A percentile compares a stretch with the other conserved stretches of the same genome.
These are phyloP conservation scores for Ophiostoma sp. DNA, from an alignment of 2,329 filamentous ascomycete species.

Conservation along the genomic window DNA sequence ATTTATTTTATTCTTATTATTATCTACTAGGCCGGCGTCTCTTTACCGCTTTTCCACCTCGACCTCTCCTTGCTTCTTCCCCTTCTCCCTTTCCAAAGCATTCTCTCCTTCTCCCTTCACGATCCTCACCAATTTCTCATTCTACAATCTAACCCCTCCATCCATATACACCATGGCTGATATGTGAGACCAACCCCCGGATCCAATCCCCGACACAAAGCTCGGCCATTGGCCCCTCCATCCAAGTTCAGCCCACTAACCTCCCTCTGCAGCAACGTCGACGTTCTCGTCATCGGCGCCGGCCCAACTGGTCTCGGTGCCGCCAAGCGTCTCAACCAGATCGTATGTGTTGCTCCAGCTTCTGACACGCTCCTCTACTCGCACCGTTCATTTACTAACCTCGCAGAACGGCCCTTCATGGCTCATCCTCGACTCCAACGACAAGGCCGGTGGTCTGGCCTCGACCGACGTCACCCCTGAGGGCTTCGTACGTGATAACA, in stretches of 20 bases:
- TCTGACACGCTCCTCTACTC: too few species aligned
- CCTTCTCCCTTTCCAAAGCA: not conserved
- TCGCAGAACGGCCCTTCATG: conserved; percentile 81
- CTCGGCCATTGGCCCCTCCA: not conserved
- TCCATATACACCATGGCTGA: conserved; percentile 22
- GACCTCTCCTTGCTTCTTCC: not conserved
- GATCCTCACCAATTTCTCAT: not conserved
- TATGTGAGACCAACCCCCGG: conserved; percentile 13
- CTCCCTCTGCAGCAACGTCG: conserved; percentile 63
- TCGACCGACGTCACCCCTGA: conserved; percentile 92
- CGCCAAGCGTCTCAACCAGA: conserved; percentile 94
- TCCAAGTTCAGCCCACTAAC: conserved; percentile 2
- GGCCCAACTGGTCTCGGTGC: conserved; percentile 96
- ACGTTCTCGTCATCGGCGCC: conserved; percentile 96
- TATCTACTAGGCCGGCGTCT: not conserved
- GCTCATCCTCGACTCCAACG: conserved; percentile 89
- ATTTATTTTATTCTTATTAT: not conserved
- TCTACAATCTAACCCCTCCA: not conserved
- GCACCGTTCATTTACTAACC: conserved; percentile 6
- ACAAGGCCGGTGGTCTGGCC: conserved; percentile 90
- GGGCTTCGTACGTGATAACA: conserved; percentile 74
- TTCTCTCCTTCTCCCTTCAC: conserved; percentile 1
- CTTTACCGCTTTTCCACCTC: conserved; percentile 20
- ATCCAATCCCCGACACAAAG: not conserved
- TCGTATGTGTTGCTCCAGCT: conserved; percentile 54